Base-by-base conservation (phyloP, 2,329 filamentous ascomycete genomes). In the Aspergillus versicolor region DNA sequence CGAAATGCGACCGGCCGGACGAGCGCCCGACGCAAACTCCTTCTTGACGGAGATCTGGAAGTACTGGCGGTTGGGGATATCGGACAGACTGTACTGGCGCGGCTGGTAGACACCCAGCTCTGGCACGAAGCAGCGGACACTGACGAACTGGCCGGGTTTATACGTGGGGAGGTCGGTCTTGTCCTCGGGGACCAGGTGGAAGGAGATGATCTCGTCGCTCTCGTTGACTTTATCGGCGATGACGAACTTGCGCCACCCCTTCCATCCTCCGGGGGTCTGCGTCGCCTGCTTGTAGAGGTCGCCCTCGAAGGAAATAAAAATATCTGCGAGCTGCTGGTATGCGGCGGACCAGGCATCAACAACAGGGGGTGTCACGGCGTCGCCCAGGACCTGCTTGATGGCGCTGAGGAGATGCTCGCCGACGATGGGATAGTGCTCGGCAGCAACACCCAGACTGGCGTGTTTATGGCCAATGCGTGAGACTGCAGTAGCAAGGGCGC, bases 401-500 rank as follows among this genome's bases (percentile, higher is more conserved):
- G 34, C 34, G 15, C 34, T 13, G 2, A 37, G 34, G 12, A 37
- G 34, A n/a, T 37, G 34, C 34, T 37, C 34, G 5, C 34, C 34
- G 6, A 37, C 34, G 34, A 37, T 37, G 12, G 34, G 34, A 37
- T 37, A 37, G 12, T 37, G 34, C 81, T 88, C 84, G 0, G 87
- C 81, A 47, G 75, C 78, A 65, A 91, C 84, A 61, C 83, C 83
- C 1, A 91, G 77, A 2, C 84, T 87, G 62, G 82, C 87, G 70
- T 91, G 88, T 72, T 90, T 91, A 68, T 90, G 84, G 67, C 85
- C 87, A 59, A 92, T 91, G 65, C 85, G 84, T 70, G 89, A 86
- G 5, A 84, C 70, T 0, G 80, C 76, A 0, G 81, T 77, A 7
- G 70, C 70, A 5, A 91, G 79, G 30, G 77, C 81, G 45, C 79